Percentiles rank a stretch among this genome's conserved stretches.
phyloP scores from a whole-genome alignment of 2,329 filamentous ascomycete genomes.

The Colletotrichum phormii region DNA sequence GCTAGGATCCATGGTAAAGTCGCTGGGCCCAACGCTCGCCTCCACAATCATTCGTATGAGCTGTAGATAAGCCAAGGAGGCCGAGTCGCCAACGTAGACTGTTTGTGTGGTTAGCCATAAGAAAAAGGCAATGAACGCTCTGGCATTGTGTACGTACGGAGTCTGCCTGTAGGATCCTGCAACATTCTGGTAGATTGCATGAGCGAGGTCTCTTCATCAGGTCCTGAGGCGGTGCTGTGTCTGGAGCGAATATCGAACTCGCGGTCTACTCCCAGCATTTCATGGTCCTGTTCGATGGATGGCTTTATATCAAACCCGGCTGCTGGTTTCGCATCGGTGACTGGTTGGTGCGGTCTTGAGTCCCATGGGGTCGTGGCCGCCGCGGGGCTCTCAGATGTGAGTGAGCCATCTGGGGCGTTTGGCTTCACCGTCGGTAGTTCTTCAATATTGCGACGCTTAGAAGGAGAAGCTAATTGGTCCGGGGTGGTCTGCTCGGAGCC shows the following conservation, averaged over 20 bases:
- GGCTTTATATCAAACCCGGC: conserved; percentile 30
- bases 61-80: conserved; percentile 70
- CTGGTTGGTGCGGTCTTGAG: conserved; percentile 16
- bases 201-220: conserved; percentile 67
- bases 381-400: conserved; percentile 25
- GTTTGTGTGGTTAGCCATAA: background rate
- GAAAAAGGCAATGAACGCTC: background rate
- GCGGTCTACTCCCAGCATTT: conserved; percentile 11
- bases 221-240: conserved; percentile 54
- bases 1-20: conserved; percentile 68
- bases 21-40: conserved; percentile 62
- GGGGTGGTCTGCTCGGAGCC: conserved; percentile 27
- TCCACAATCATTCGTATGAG: conserved; percentile 71
- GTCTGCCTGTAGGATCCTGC: conserved; percentile 66
- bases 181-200: conserved; percentile 68
- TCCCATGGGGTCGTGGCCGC: conserved; percentile 26
- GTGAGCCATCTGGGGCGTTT: conserved; percentile 11
- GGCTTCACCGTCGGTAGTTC: conserved; percentile 19
- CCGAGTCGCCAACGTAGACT: conserved; percentile 74
- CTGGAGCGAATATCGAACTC: conserved; percentile 43
- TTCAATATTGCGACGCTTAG: conserved; percentile 36
- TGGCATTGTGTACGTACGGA: conserved; percentile 54
- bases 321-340: conserved; percentile 18
- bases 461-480: conserved; percentile 32
- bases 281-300: conserved; percentile 25